Conservation (phyloP, 768 basidiomycete genomes). For the Mycena metata region DNA sequence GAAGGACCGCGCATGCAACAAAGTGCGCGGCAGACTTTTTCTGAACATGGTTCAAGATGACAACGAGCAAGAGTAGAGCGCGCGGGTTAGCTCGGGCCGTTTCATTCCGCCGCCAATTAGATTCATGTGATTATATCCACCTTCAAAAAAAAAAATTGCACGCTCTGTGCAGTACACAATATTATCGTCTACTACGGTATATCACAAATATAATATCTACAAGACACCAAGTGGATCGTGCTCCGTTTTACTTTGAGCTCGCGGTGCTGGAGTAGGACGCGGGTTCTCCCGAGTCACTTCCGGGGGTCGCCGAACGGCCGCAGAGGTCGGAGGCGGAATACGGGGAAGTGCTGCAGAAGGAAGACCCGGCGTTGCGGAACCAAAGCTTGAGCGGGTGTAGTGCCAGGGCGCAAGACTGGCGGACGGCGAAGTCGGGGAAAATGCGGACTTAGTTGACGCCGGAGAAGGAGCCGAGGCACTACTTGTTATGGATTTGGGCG, state of each 20-base stretch:
- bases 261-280: conserved; percentile 42
- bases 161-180: too few relatives aligned
- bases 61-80: conserved; percentile 19
- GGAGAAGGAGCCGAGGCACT: conserved; percentile 36
- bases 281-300: conserved; percentile 42
- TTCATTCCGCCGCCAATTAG: conserved; percentile 29
- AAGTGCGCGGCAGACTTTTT: conserved; percentile 70
- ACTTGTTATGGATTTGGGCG: conserved; percentile 11
- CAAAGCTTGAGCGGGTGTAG: conserved; percentile 67
- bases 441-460: conserved; percentile 22
- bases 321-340: conserved; percentile 64
- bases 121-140: conserved; percentile 1
- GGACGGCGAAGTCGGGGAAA: conserved; percentile 32
- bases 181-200: neutral
- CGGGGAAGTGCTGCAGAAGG: conserved; percentile 63
- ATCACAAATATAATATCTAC: conserved; percentile 6
- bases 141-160: too few relatives aligned
- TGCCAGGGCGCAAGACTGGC: conserved; percentile 65
- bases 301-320: conserved; percentile 45
- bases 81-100: conserved; percentile 25
- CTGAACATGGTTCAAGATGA: conserved; percentile 67
- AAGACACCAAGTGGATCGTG: conserved; percentile 60
- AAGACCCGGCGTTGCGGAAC: conserved; percentile 42
- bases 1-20: conserved; percentile 71
- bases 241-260: conserved; percentile 38